phyloP scores from a whole-genome alignment of 148 eudicot species.

The Pharnaceum exiguum region DNA sequence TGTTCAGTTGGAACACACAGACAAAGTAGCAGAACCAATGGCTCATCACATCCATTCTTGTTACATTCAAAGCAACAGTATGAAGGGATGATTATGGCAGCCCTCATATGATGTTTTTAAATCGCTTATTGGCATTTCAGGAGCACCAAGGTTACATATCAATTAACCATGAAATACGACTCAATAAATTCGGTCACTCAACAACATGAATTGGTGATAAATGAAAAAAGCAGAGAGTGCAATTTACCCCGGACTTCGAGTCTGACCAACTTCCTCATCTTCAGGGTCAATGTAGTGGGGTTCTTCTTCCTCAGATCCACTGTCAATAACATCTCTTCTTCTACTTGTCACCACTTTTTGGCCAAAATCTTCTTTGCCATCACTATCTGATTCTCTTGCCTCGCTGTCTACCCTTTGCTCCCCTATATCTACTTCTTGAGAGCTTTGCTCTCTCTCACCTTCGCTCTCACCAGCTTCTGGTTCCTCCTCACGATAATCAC shows the following conservation, averaged over 20 bases:
- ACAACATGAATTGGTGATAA: neutral
- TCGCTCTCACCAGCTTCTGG: constrained; percentile 72
- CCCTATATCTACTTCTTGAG: constrained; percentile 74
- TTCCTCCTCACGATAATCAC: constrained; percentile 58
- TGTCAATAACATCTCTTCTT: constrained; percentile 65
- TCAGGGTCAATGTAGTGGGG: constrained; percentile 65
- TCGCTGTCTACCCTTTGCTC: constrained; percentile 83
- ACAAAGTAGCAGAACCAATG: too few relatives aligned
- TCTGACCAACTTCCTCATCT: constrained; percentile 89
- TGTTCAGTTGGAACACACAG: too few relatives aligned
- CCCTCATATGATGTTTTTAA: too few relatives aligned
- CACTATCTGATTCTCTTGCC: constrained; percentile 73
- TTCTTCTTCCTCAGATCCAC: constrained; percentile 84
- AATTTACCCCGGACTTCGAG: constrained; percentile 63
- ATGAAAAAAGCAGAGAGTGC: neutral
- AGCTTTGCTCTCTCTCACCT: constrained; percentile 83
- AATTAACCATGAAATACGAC: too few relatives aligned
- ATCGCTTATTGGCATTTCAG: too few relatives aligned
- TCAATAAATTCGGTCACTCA: too few relatives aligned
- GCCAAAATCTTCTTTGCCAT: constrained; percentile 63
- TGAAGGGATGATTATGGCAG: too few relatives aligned
- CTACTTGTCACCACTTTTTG: constrained; percentile 76
- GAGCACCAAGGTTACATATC: neutral
- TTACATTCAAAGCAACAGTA: too few relatives aligned
- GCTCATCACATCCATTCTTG: too few relatives aligned